A percentile compares a stretch with the other conserved stretches of the same genome.
These are phyloP conservation scores for Austroboletus olivaceoglutinosus DNA, from an alignment of 1,284 basidiomycete genomes.

Conservation along the genomic window DNA sequence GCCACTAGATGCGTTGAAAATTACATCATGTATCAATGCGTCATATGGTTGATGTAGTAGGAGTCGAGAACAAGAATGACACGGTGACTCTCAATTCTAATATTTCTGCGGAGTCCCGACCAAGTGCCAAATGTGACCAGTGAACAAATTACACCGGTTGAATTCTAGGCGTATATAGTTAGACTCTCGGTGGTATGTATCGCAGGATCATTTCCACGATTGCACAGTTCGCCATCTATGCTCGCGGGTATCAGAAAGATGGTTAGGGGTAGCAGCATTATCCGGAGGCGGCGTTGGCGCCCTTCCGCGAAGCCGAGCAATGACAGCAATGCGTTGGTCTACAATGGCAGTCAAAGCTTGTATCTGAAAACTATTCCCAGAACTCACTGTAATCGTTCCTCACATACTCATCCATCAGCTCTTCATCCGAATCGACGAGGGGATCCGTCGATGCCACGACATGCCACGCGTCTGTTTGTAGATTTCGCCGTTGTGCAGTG, in stretches of 20 bases:
- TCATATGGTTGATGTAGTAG: no score
- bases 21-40: no score
- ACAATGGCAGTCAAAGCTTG: neutral
- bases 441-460: slow-evolving; percentile 60
- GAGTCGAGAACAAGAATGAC: neutral
- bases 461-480: slow-evolving; percentile 64
- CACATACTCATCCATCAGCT: slow-evolving; percentile 59
- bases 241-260: slow-evolving; percentile 28
- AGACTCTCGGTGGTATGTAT: neutral
- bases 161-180: neutral
- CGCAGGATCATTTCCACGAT: slow-evolving; percentile 35
- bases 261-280: neutral
- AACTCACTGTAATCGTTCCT: slow-evolving; percentile 62
- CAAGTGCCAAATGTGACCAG: slow-evolving; percentile 1
- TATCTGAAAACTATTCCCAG: neutral
- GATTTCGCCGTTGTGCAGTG: neutral
- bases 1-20: no score
- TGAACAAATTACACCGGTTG: slow-evolving; percentile 7
- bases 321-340: slow-evolving; percentile 53
- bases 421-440: slow-evolving; percentile 69
- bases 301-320: slow-evolving; percentile 44
- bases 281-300: slow-evolving; percentile 41
- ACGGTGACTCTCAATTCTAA: neutral
- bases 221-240: slow-evolving; percentile 40
- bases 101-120: neutral